phyloP scores from a whole-genome alignment of 1,139 yeast genomes.

The Hanseniaspora gamundiae region DNA sequence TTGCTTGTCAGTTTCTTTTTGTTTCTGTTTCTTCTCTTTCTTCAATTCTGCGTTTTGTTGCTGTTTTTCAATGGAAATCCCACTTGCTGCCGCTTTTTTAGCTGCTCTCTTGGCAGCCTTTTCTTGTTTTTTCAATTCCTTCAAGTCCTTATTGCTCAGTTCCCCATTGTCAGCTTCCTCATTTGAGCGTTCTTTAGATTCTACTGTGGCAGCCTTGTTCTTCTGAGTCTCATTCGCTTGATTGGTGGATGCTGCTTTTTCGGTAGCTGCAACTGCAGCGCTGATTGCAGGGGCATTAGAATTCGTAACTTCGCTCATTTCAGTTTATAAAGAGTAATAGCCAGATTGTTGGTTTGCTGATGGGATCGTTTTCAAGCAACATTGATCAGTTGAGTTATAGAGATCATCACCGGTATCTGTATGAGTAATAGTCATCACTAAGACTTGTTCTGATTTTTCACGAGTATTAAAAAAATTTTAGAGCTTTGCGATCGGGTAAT shows the following conservation, averaged over 20 bases:
- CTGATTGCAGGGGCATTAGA: too few species aligned
- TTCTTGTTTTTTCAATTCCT: conserved; percentile 77
- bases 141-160: conserved; percentile 69
- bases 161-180: conserved; percentile 12
- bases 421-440: too few species aligned
- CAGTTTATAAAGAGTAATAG: too few species aligned
- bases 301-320: too few species aligned
- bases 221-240: conserved; percentile 5
- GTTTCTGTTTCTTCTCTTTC: conserved; percentile 25
- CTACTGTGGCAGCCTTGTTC: conserved; percentile 1
- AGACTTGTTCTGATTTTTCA: too few species aligned
- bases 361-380: too few species aligned
- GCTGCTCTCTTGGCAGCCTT: conserved; percentile 70
- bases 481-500: too few species aligned
- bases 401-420: too few species aligned
- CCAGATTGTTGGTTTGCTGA: too few species aligned
- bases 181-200: conserved; percentile 2
- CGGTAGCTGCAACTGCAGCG: too few species aligned
- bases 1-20: conserved; percentile 17
- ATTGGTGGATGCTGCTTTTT: background rate
- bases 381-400: too few species aligned
- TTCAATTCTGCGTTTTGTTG: conserved; percentile 23
- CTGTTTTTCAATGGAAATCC: conserved; percentile 25
- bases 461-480: too few species aligned
- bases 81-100: conserved; percentile 23